Conservation (phyloP, 352 stramenopile genomes). For the Phytophthora ohioensis region DNA sequence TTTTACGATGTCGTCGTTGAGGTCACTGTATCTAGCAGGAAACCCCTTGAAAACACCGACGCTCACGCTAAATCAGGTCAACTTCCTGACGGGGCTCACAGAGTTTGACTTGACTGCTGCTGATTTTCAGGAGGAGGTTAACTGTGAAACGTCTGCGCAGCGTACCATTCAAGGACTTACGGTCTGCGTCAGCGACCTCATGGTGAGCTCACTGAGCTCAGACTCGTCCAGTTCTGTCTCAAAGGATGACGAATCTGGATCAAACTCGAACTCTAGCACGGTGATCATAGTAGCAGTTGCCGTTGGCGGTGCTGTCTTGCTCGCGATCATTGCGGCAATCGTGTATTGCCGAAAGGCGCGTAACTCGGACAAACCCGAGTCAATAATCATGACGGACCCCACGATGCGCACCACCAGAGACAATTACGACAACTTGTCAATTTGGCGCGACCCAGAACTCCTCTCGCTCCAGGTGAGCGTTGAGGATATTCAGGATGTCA, state of each 20-base stretch:
- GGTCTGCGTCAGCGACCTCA: slow-evolving; percentile 32
- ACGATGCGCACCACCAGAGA: slow-evolving; percentile 22
- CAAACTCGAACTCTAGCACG: slow-evolving; percentile 23
- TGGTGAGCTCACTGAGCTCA: slow-evolving; percentile 7
- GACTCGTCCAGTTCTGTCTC: slow-evolving; percentile 13
- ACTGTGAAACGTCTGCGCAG: slow-evolving; percentile 20
- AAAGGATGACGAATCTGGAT: background rate
- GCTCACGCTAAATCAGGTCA: slow-evolving; percentile 28
- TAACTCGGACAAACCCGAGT: slow-evolving; percentile 8
- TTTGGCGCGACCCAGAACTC: slow-evolving; percentile 34
- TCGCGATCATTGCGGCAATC: slow-evolving; percentile 19
- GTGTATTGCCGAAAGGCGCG: slow-evolving; percentile 22
- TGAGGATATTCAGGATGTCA: slow-evolving; percentile 37
- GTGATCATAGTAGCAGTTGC: slow-evolving; percentile 24
- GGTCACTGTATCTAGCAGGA: slow-evolving; percentile 24
- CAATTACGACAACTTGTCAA: slow-evolving; percentile 33
- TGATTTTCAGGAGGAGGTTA: slow-evolving; percentile 28
- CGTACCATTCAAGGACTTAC: slow-evolving; percentile 21
- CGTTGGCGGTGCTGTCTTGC: slow-evolving; percentile 23
- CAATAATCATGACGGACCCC: slow-evolving; percentile 20
- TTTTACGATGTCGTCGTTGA: slow-evolving; percentile 35
- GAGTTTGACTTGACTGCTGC: slow-evolving; percentile 27
- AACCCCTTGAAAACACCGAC: slow-evolving; percentile 33
- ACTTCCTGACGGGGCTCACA: slow-evolving; percentile 31
- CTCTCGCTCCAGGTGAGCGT: slow-evolving; percentile 26